Evolutionary conservation across 2,329 filamentous ascomycete species (phyloP).

Genomic region (Colletotrichum tanaceti): DNA sequence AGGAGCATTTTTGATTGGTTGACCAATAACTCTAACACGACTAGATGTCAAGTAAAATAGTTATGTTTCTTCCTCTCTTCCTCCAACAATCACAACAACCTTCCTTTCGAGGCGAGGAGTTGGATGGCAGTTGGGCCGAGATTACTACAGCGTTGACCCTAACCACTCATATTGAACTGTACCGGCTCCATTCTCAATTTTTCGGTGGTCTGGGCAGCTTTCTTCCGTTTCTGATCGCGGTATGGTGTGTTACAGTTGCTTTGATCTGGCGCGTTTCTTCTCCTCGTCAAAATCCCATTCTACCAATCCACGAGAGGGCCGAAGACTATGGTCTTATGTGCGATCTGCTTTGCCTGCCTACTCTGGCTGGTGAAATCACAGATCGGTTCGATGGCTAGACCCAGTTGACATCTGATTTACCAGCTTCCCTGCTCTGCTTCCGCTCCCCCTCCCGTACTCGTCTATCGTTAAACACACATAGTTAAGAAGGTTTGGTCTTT

Average conservation of each 20-base stretch:
- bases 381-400: not conserved
- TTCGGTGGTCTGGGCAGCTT: constrained; percentile 20
- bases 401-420: not conserved
- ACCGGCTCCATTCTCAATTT: constrained; percentile 4
- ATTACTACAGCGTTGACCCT: constrained; percentile 3
- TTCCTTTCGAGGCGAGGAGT: not conserved
- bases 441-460: not conserved
- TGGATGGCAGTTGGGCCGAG: not conserved
- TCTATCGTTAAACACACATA: too few relatives aligned
- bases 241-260: not conserved
- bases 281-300: not conserved
- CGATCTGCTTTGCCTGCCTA: not conserved
- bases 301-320: not conserved
- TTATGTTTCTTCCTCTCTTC: not conserved
- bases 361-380: not conserved
- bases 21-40: not conserved
- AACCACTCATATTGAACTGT: constrained; percentile 5
- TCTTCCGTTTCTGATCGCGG: constrained; percentile 17
- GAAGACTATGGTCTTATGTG: not conserved
- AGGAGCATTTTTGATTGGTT: not conserved
- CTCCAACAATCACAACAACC: too few relatives aligned
- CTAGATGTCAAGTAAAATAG: not conserved
- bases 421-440: not conserved
- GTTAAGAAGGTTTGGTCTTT: not conserved
- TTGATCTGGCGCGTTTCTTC: not conserved